These are phyloP conservation scores for Sclerotinia spermophila DNA, from an alignment of 2,329 filamentous ascomycete genomes.

Conservation along the genomic window DNA sequence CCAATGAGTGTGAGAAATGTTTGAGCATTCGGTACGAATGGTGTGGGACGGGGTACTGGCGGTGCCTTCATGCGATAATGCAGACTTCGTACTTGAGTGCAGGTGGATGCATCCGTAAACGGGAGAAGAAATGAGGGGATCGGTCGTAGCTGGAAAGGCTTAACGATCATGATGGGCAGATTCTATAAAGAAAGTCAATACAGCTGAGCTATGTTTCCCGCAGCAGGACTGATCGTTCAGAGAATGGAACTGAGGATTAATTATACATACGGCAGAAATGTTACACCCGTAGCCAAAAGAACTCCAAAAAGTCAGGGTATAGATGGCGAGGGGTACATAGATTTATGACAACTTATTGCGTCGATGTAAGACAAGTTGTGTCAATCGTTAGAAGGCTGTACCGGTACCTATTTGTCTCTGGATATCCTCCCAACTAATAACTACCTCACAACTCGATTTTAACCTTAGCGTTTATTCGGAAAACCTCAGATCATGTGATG, in stretches of 20 bases:
- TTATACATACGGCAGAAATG: not conserved
- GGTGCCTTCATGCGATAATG: conserved; percentile 40
- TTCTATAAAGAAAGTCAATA: conserved; percentile 18
- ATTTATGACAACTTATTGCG: not conserved
- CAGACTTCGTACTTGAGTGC: conserved; percentile 38
- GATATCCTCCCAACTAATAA: not conserved
- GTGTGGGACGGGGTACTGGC: conserved; percentile 65
- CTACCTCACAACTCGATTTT: conserved; percentile 8
- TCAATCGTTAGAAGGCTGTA: not conserved
- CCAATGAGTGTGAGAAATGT: conserved; percentile 92
- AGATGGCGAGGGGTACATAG: not conserved
- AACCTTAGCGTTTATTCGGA: not conserved
- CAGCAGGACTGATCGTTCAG: not conserved
- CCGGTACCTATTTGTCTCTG: not conserved
- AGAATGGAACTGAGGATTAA: not conserved
- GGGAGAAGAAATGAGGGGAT: conserved; percentile 36
- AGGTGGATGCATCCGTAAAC: conserved; percentile 33
- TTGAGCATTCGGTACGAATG: conserved; percentile 77
- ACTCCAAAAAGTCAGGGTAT: not conserved
- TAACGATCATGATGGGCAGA: conserved; percentile 32
- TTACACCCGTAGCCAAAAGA: not conserved
- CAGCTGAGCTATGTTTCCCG: not conserved
- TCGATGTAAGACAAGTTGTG: not conserved
- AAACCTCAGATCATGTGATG: not conserved
- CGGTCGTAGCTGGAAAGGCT: conserved; percentile 29